Evolutionary conservation across 2,329 filamentous ascomycete genomes (phyloP).

Genomic region (Colletotrichum cereale): DNA sequence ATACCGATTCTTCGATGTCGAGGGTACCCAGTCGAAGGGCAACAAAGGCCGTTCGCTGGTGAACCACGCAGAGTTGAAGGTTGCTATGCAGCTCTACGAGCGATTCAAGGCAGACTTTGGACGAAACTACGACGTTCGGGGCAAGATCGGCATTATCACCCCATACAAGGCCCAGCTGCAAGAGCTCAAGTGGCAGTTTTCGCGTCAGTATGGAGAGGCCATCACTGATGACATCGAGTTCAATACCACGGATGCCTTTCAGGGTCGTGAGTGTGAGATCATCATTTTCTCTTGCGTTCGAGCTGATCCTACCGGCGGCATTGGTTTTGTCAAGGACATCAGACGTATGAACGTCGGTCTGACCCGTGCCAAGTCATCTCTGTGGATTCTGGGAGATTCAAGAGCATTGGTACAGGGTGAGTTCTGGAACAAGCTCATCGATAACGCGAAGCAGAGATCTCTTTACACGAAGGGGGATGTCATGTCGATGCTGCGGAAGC

Average conservation of each 20-base stretch:
- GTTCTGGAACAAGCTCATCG: slow-evolving; percentile 90
- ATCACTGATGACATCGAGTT: slow-evolving; percentile 90
- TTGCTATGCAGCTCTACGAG: slow-evolving; percentile 87
- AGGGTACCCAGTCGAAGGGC: slow-evolving; percentile 87
- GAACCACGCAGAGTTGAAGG: slow-evolving; percentile 87
- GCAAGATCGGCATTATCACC: slow-evolving; percentile 96
- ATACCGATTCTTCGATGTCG: slow-evolving; percentile 97
- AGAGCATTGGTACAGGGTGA: slow-evolving; percentile 86
- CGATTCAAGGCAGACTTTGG: slow-evolving; percentile 80
- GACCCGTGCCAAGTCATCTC: slow-evolving; percentile 93
- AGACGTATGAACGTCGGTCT: slow-evolving; percentile 99
- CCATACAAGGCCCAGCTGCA: slow-evolving; percentile 95
- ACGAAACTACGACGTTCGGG: slow-evolving; percentile 74
- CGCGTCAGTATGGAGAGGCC: slow-evolving; percentile 75
- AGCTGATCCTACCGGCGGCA: slow-evolving; percentile 90
- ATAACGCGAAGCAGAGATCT: slow-evolving; percentile 80
- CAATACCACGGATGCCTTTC: slow-evolving; percentile 98
- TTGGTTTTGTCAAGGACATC: slow-evolving; percentile 98
- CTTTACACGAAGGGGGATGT: slow-evolving; percentile 80
- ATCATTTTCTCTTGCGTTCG: slow-evolving; percentile 99
- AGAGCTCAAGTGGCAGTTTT: slow-evolving; percentile 83
- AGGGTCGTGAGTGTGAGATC: slow-evolving; percentile 95
- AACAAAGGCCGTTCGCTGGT: slow-evolving; percentile 88
- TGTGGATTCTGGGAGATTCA: slow-evolving; percentile 97
- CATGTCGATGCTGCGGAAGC: slow-evolving; percentile 60